A percentile compares a stretch with the other conserved stretches of the same genome.
Conservation (phyloP, 768 basidiomycete genomes). For the Lyophyllum decastes region DNA sequence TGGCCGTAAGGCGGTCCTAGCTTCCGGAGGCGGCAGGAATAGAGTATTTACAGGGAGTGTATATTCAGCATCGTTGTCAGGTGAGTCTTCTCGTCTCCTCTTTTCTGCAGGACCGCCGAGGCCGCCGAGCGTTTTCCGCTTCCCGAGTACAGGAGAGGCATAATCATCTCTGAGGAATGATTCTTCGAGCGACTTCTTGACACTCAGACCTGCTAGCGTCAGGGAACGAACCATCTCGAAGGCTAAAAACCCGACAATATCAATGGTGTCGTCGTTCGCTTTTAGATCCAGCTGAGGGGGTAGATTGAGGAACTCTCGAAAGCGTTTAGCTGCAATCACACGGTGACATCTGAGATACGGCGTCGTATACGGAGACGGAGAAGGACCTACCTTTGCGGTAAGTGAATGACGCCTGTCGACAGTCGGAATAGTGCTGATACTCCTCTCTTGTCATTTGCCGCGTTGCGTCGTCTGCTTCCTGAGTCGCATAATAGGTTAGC, state of each 20-base stretch:
- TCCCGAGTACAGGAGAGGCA: constrained; percentile 64
- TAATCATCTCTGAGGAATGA: constrained; percentile 68
- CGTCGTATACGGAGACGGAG: background rate
- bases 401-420: constrained; percentile 94
- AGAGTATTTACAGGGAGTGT: constrained; percentile 69
- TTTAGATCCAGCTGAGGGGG: constrained; percentile 85
- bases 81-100: constrained; percentile 56
- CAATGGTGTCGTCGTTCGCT: constrained; percentile 91
- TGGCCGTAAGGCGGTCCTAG: constrained; percentile 73
- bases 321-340: constrained; percentile 75
- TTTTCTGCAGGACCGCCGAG: constrained; percentile 52
- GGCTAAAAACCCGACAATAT: constrained; percentile 95
- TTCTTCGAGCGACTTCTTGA: constrained; percentile 80
- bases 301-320: constrained; percentile 91
- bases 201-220: constrained; percentile 83
- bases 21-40: constrained; percentile 82
- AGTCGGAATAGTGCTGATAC: constrained; percentile 96
- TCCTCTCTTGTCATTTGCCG: constrained; percentile 96
- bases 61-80: constrained; percentile 62
- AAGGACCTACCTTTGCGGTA: constrained; percentile 84
- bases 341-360: background rate
- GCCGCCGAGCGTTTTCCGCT: constrained; percentile 56
- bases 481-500: background rate
- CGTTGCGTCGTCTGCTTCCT: constrained; percentile 96
- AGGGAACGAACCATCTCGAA: constrained; percentile 97